Percentiles rank a stretch among this genome's conserved stretches.
Evolutionary conservation across 352 stramenopile species (phyloP).

Genomic region (Phytophthora pisi): DNA sequence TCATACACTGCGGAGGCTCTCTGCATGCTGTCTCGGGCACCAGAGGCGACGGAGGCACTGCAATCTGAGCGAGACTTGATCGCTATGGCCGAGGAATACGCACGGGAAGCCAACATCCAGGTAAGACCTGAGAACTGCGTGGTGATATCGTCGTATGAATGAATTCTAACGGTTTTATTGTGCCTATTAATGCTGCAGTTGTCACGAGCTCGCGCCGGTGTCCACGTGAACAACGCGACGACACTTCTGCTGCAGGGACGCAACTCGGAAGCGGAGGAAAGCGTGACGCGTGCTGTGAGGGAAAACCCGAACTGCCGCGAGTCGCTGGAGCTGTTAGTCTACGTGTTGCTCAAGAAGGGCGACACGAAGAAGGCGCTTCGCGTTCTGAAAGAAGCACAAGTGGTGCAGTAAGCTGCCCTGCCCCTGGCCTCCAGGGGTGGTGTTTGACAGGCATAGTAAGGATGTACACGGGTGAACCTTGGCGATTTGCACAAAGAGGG

Average conservation of each 20-base stretch:
- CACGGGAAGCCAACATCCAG: constrained; percentile 75
- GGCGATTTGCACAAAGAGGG: constrained; percentile 26
- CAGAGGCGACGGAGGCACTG: constrained; percentile 75
- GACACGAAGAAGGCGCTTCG: constrained; percentile 89
- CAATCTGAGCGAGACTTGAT: constrained; percentile 80
- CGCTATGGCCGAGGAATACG: constrained; percentile 79
- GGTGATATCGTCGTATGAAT: neutral
- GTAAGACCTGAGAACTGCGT: constrained; percentile 25
- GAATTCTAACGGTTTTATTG: constrained; percentile 4
- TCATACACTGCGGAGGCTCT: constrained; percentile 91
- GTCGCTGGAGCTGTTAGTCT: constrained; percentile 87
- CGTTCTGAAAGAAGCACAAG: constrained; percentile 87
- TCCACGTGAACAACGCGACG: constrained; percentile 89
- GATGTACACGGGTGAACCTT: constrained; percentile 27
- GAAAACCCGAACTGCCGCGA: constrained; percentile 84
- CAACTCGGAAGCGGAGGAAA: constrained; percentile 79
- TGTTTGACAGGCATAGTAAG: constrained; percentile 26
- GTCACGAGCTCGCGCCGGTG: constrained; percentile 69
- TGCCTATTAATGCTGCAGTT: constrained; percentile 30
- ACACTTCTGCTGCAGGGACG: constrained; percentile 77
- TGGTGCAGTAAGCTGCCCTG: constrained; percentile 50
- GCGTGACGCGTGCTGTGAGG: constrained; percentile 81
- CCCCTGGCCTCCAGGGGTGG: constrained; percentile 4
- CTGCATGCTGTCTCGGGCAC: constrained; percentile 86
- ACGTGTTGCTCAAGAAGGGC: constrained; percentile 89